Evolutionary conservation across 1,284 basidiomycete species (phyloP).

Genomic region (Pholiota adiposa): DNA sequence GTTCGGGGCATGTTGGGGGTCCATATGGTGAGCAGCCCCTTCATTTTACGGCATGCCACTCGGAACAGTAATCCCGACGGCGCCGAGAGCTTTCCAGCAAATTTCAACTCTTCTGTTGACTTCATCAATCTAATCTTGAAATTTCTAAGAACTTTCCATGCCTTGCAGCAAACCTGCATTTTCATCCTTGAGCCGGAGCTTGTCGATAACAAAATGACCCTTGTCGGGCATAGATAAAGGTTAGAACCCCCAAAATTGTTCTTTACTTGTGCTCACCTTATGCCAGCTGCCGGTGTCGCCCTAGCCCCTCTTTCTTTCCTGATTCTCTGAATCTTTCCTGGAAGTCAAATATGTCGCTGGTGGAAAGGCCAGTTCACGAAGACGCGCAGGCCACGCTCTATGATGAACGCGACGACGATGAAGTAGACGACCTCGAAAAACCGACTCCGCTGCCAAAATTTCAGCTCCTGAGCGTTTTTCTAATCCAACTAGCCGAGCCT

Average conservation of each 20-base stretch:
- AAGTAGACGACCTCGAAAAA: conserved; percentile 6
- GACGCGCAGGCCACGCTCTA: not conserved
- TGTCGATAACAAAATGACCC: not conserved
- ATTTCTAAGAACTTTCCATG: not conserved
- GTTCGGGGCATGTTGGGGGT: not conserved
- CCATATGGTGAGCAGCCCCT: not conserved
- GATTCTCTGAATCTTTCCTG: not conserved
- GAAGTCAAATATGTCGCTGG: conserved; percentile 6
- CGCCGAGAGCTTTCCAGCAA: not conserved
- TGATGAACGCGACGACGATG: conserved; percentile 4
- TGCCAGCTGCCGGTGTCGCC: not conserved
- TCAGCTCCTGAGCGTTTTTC: conserved; percentile 42
- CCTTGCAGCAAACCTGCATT: not conserved
- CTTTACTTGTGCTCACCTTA: conserved; percentile 8
- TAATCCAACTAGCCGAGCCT: conserved; percentile 52
- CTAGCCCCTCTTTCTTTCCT: conserved; percentile 1
- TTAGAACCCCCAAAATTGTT: conserved; percentile 3
- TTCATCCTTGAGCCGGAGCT: not conserved
- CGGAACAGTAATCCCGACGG: not conserved
- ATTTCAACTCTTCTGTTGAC: not conserved
- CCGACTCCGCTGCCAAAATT: conserved; percentile 45
- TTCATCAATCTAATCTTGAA: not conserved
- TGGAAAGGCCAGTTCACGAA: not conserved
- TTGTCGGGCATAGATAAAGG: conserved; percentile 1
- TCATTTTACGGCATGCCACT: not conserved